phyloP scores from a whole-genome alignment of 768 basidiomycete species.

The Phylloporus sp. region DNA sequence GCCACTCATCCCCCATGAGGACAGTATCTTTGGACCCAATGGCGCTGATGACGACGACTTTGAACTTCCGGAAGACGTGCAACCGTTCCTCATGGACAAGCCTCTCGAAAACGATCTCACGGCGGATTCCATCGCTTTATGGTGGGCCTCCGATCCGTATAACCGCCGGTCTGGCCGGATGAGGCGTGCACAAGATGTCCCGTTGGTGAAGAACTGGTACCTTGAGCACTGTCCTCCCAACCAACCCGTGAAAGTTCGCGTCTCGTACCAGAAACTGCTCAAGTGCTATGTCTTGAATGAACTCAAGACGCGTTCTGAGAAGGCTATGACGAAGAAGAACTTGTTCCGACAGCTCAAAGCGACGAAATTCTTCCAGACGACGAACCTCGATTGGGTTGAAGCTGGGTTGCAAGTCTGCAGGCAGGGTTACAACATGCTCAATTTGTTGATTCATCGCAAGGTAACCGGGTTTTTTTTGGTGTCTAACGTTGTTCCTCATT shows the following conservation, averaged over 20 bases:
- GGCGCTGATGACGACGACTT: conserved; percentile 84
- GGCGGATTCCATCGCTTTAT: conserved; percentile 93
- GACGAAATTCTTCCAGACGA: conserved; percentile 99
- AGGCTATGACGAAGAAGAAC: conserved; percentile 98
- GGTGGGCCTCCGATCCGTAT: conserved; percentile 99
- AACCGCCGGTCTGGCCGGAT: conserved; percentile 87
- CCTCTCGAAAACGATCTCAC: conserved; percentile 86
- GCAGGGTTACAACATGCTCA: conserved; percentile 99
- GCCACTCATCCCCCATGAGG: conserved; percentile 83
- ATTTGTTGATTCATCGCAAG: conserved; percentile 97
- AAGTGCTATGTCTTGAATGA: conserved; percentile 97
- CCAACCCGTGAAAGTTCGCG: conserved; percentile 96
- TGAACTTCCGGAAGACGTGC: conserved; percentile 68
- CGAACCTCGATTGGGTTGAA: conserved; percentile 97
- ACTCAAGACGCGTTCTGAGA: conserved; percentile 81
- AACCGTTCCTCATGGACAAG: conserved; percentile 76
- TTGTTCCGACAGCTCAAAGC: conserved; percentile 92
- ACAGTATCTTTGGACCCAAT: conserved; percentile 86
- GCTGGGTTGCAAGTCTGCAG: conserved; percentile 97
- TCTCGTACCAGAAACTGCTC: conserved; percentile 96
- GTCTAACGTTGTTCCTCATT: neutral
- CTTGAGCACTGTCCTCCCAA: conserved; percentile 96
- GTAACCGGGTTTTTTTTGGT: conserved; percentile 30
- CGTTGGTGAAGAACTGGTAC: conserved; percentile 97
- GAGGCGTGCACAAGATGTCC: conserved; percentile 91